A percentile compares a stretch with the other conserved stretches of the same genome.
Evolutionary conservation across 805 yeast species (phyloP).

Genomic region (Vanderwaltozyma yarrowii): DNA sequence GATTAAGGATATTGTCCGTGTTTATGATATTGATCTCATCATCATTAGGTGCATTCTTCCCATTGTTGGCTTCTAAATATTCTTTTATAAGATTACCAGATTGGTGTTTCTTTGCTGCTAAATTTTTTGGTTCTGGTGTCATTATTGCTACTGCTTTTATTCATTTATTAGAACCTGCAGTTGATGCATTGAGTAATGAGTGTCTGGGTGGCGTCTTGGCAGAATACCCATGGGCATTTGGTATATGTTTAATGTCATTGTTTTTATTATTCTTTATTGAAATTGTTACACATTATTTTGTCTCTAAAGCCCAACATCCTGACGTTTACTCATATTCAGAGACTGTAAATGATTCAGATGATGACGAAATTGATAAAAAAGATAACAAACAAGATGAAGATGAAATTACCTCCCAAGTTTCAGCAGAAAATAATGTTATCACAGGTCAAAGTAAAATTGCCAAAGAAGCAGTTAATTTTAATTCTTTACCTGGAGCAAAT

Average conservation of each 20-base stretch:
- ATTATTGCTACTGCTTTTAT: conserved; percentile 68
- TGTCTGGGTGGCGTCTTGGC: conserved; percentile 56
- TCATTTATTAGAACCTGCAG: conserved; percentile 51
- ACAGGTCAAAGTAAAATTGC: too few relatives aligned
- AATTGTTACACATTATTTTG: conserved; percentile 35
- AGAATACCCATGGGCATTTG: conserved; percentile 48
- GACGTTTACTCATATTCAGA: background rate
- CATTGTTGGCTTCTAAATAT: conserved; percentile 48
- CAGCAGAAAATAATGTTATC: too few relatives aligned
- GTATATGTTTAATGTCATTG: conserved; percentile 39
- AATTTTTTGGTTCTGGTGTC: conserved; percentile 70
- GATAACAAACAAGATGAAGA: background rate
- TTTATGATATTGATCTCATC: conserved; percentile 54
- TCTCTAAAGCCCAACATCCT: conserved; percentile 19
- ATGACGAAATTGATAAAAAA: background rate
- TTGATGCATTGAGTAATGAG: conserved; percentile 26
- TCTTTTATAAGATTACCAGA: conserved; percentile 48
- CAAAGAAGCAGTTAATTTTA: background rate
- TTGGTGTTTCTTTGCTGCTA: conserved; percentile 56
- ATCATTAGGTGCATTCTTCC: conserved; percentile 50
- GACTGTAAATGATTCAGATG: background rate
- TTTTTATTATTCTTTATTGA: conserved; percentile 41
- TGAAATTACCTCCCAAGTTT: too few relatives aligned
- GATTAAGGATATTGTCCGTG: conserved; percentile 46
- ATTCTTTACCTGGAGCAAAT: conserved; percentile 4